Evolutionary conservation across 1,139 yeast species (phyloP).

Genomic region (Candida albicans): DNA sequence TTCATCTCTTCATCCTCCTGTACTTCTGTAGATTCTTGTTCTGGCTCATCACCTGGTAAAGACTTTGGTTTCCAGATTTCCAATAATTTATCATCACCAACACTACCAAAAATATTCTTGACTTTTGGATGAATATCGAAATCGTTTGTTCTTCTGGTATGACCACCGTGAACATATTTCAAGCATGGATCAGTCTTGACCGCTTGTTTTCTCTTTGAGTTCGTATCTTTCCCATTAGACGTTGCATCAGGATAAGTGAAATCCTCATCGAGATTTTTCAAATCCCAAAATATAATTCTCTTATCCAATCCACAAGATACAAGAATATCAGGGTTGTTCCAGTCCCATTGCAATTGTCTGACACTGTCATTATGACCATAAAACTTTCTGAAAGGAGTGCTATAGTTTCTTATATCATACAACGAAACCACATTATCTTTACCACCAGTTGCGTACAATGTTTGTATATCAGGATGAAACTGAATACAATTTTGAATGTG

Average conservation of each 20-base stretch:
- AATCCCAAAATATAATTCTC: slow-evolving; percentile 52
- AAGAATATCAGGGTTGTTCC: slow-evolving; percentile 35
- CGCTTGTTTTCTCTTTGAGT: slow-evolving; percentile 19
- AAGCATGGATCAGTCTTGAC: slow-evolving; percentile 58
- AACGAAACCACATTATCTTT: slow-evolving; percentile 50
- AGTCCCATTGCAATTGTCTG: slow-evolving; percentile 41
- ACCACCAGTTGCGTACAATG: slow-evolving; percentile 54
- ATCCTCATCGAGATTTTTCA: slow-evolving; percentile 47
- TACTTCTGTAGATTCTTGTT: slow-evolving; percentile 34
- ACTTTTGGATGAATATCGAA: slow-evolving; percentile 51
- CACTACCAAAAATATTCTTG: slow-evolving; percentile 41
- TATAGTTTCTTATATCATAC: slow-evolving; percentile 52
- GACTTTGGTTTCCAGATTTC: slow-evolving; percentile 58
- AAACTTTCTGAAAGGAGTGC: slow-evolving; percentile 47
- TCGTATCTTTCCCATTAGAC: slow-evolving; percentile 2
- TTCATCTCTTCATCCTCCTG: slow-evolving; percentile 23
- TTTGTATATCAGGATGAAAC: slow-evolving; percentile 46
- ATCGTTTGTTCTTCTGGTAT: slow-evolving; percentile 52
- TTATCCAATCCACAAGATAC: slow-evolving; percentile 53
- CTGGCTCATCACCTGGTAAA: slow-evolving; percentile 41
- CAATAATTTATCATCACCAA: slow-evolving; percentile 54
- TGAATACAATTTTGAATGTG: slow-evolving; percentile 51
- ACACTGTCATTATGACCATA: slow-evolving; percentile 51
- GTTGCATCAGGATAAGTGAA: slow-evolving; percentile 34
- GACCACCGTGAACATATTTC: slow-evolving; percentile 59